phyloP scores from a whole-genome alignment of 768 basidiomycete genomes.

The Leccinum sublutescens region DNA sequence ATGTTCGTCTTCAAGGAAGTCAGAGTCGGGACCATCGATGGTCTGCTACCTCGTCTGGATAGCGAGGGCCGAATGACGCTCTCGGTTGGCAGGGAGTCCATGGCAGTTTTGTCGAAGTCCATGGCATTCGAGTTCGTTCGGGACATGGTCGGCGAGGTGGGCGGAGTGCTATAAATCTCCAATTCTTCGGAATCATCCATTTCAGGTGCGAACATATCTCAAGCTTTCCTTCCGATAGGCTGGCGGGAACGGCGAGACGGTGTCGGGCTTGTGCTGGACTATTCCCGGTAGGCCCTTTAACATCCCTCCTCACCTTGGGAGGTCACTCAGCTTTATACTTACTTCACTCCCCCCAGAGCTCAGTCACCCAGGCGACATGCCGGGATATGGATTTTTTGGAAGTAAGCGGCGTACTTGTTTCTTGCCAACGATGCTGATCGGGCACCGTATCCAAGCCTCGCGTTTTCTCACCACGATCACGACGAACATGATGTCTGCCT shows the following conservation, averaged over 20 bases:
- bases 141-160: constrained; percentile 37
- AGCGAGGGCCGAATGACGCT: constrained; percentile 36
- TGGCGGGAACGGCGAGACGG: constrained; percentile 13
- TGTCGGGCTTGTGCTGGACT: constrained; percentile 1
- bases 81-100: constrained; percentile 12
- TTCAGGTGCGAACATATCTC: constrained; percentile 35
- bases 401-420: constrained; percentile 16
- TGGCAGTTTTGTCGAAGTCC: constrained; percentile 10
- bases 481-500: constrained; percentile 9
- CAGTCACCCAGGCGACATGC: constrained; percentile 29
- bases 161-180: constrained; percentile 44
- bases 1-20: constrained; percentile 33
- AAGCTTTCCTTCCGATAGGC: constrained; percentile 9
- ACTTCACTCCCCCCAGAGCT: constrained; percentile 10
- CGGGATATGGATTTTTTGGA: constrained; percentile 6
- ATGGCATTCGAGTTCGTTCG: constrained; percentile 16
- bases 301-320: not conserved
- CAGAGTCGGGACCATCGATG: constrained; percentile 26
- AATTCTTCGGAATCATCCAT: constrained; percentile 18
- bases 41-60: constrained; percentile 35
- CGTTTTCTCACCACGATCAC: constrained; percentile 20
- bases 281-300: constrained; percentile 6
- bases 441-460: constrained; percentile 19
- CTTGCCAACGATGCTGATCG: constrained; percentile 21
- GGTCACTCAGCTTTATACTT: constrained; percentile 23